Percentiles rank a stretch among this genome's conserved stretches.
phyloP scores from a whole-genome alignment of 352 stramenopile species.

The Globisporangium polare region DNA sequence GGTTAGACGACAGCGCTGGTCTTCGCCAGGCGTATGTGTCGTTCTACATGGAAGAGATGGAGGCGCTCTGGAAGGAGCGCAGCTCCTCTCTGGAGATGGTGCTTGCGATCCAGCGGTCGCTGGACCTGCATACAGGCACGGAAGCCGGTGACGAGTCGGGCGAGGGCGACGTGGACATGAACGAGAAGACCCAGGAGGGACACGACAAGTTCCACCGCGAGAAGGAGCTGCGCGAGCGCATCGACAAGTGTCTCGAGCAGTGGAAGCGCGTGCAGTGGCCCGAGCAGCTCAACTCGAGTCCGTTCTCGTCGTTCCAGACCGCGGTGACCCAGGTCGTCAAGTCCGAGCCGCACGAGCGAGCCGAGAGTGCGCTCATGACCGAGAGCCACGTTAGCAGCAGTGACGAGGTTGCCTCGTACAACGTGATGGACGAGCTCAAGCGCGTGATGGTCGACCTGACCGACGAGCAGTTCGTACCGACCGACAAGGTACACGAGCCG shows the following conservation, averaged over 20 bases:
- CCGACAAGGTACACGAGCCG: slow-evolving; percentile 22
- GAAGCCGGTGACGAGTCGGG: slow-evolving; percentile 4
- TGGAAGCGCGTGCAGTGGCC: slow-evolving; percentile 74
- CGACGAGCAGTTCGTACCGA: slow-evolving; percentile 39
- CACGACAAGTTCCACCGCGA: slow-evolving; percentile 41
- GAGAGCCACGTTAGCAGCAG: slow-evolving; percentile 9
- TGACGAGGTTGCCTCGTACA: slow-evolving; percentile 10
- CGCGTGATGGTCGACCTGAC: slow-evolving; percentile 77
- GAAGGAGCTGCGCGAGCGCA: slow-evolving; percentile 41
- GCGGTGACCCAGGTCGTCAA: slow-evolving; percentile 22
- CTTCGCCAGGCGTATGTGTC: slow-evolving; percentile 61
- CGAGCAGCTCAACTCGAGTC: slow-evolving; percentile 43
- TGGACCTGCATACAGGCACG: slow-evolving; percentile 19
- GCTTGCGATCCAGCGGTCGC: slow-evolving; percentile 61
- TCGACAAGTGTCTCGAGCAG: slow-evolving; percentile 46
- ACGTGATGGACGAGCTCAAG: slow-evolving; percentile 72
- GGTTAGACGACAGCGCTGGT: slow-evolving; percentile 42
- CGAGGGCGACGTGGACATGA: slow-evolving; percentile 27
- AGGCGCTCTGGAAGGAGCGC: slow-evolving; percentile 77
- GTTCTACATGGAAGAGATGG: slow-evolving; percentile 82
- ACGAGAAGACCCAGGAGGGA: slow-evolving; percentile 18
- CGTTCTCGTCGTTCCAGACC: slow-evolving; percentile 27
- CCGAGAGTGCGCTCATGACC: not conserved
- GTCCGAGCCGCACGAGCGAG: slow-evolving; percentile 16
- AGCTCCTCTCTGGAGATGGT: slow-evolving; percentile 75